Percentiles rank a stretch among this genome's conserved stretches.
phyloP scores from a whole-genome alignment of 441 rosid genomes.

The Arabidopsis lyrata region DNA sequence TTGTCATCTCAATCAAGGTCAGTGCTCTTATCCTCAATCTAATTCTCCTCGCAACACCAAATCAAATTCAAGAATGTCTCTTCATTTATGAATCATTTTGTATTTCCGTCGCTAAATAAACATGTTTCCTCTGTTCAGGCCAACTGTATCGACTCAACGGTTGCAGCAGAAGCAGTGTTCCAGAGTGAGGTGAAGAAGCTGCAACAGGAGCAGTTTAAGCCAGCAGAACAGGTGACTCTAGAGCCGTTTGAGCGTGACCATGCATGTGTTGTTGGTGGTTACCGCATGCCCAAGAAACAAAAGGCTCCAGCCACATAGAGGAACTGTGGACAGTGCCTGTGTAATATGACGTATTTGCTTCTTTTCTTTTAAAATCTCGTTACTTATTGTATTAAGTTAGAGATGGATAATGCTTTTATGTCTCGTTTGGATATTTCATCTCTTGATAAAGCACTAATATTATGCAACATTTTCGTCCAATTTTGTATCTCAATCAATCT shows the following conservation, averaged over 20 bases:
- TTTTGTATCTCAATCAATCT: too few species aligned
- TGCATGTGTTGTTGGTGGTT: slow-evolving; percentile 90
- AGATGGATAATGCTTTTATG: slow-evolving; percentile 6
- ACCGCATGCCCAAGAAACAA: slow-evolving; percentile 85
- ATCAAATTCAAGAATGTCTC: background rate
- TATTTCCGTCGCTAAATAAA: background rate
- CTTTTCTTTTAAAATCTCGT: too few species aligned
- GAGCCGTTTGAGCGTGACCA: slow-evolving; percentile 97
- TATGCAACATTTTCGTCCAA: background rate
- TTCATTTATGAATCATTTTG: background rate
- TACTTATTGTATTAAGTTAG: background rate
- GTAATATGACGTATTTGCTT: too few species aligned
- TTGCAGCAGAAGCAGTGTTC: slow-evolving; percentile 83
- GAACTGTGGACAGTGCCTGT: too few species aligned
- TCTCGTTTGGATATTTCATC: slow-evolving; percentile 3
- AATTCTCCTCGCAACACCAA: background rate
- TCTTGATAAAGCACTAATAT: background rate
- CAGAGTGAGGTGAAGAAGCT: slow-evolving; percentile 86
- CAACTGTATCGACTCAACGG: slow-evolving; percentile 88
- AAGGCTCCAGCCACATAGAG: slow-evolving; percentile 48
- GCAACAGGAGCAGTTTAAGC: slow-evolving; percentile 82
- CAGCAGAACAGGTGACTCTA: slow-evolving; percentile 88
- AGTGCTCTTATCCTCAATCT: slow-evolving; percentile 8
- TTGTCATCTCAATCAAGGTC: slow-evolving; percentile 97
- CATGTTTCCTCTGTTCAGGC: slow-evolving; percentile 50